Evolutionary conservation across 106 monocot genomes (phyloP), one percentile per base, ranked within the genome.

Genomic region (Apostasia ramifera): DNA sequence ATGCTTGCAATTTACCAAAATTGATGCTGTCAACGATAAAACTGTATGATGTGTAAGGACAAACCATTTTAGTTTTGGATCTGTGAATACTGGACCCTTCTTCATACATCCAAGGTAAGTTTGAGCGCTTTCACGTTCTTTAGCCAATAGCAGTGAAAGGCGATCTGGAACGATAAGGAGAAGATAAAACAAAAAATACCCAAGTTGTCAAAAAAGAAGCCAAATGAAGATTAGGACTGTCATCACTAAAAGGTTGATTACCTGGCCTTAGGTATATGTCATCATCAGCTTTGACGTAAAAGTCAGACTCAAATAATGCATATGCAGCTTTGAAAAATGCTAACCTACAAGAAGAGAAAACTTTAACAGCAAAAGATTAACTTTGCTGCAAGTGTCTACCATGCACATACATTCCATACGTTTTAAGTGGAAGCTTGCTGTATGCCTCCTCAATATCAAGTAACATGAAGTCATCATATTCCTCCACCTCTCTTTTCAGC

Each of bases 81-180:
- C 83, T 40, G 87, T 98, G 74, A 98, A 85, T n/a, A 98, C 92
- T 65, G 89, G 92, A 6, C 97, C 97, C 70, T 98, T 91, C 76
- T 92, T 98, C 97, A 98, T 85, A 85, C 97, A 98, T 50, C 97
- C 97, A 59, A 98, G 73, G 70, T 98, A 92, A 49, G 89, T 93
- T 55, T 83, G 97, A 49, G 80, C 55, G 62, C 93, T 81, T 15
- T 67, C 6, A 3, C 97, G 82, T 46, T 92, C 85, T 76, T 85
- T 90, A 53, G 87, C 97, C 73, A 98, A 60, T 52, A 98, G 92
- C 5, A 83, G 53, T 1, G 92, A 85, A 71, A 98, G 90, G 5
- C 97, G 80, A 81, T 98, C 97, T 98, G 73, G n/a, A 74, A 56
- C 52, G 26, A 26, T 26, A 26, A 26, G 26, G 26, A 26, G 26